phyloP scores from a whole-genome alignment of 768 basidiomycete genomes.

The Pilatotrama ljubarskyi region DNA sequence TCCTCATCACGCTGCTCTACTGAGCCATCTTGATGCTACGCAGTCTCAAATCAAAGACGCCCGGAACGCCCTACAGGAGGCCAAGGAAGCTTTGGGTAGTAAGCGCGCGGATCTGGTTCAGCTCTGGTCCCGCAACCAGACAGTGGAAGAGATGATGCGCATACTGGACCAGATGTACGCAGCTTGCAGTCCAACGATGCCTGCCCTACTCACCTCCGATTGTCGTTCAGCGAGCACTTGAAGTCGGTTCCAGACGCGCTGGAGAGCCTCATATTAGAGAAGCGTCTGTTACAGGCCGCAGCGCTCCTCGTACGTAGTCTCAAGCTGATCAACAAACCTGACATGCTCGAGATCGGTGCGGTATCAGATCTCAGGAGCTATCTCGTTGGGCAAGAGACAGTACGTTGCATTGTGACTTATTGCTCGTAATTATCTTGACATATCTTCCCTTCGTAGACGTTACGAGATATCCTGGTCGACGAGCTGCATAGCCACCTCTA shows the following conservation, averaged over 20 bases:
- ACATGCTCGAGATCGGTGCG: slow-evolving; percentile 96
- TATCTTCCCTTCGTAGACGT: slow-evolving; percentile 50
- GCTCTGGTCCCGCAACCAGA: slow-evolving; percentile 85
- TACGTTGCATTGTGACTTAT: slow-evolving; percentile 38
- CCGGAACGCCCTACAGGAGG: slow-evolving; percentile 69
- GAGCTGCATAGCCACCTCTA: slow-evolving; percentile 98
- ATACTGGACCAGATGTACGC: slow-evolving; percentile 93
- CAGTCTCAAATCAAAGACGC: slow-evolving; percentile 76
- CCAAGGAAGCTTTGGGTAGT: slow-evolving; percentile 75
- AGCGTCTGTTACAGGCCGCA: slow-evolving; percentile 86
- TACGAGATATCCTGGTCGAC: slow-evolving; percentile 91
- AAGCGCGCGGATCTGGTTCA: slow-evolving; percentile 89
- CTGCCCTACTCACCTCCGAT: background rate
- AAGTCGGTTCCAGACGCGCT: slow-evolving; percentile 89
- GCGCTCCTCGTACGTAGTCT: slow-evolving; percentile 83
- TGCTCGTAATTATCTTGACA: background rate
- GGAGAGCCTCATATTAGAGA: slow-evolving; percentile 95
- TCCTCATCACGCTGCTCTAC: slow-evolving; percentile 82
- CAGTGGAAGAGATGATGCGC: slow-evolving; percentile 92
- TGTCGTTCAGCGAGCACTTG: slow-evolving; percentile 70
- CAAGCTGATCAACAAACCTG: slow-evolving; percentile 87
- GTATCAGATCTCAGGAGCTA: slow-evolving; percentile 86
- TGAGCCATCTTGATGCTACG: slow-evolving; percentile 68
- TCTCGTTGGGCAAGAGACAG: slow-evolving; percentile 82
- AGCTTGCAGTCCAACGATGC: slow-evolving; percentile 56